Base-by-base conservation (phyloP, 176 grass and related monocot genomes). In the Paspalum vaginatum region DNA sequence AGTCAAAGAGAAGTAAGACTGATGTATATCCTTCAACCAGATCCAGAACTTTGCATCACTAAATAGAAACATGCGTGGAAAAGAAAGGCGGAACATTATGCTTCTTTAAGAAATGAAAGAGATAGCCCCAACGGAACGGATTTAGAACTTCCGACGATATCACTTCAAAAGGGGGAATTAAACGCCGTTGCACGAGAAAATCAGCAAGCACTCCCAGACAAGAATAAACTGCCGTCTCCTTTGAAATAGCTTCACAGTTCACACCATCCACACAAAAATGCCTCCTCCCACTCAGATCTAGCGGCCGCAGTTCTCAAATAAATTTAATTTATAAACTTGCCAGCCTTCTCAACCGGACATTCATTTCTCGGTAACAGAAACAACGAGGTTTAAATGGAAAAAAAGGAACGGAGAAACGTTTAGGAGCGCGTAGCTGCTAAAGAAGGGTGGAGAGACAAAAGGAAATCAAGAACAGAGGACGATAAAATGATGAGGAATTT, bases 251-350 rank as follows among this genome's bases (percentile, higher is more conserved):
- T 25, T 40, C 43, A 69, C 43, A 68, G 1, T 25, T 40, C 43
- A 69, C 43, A 68, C 42, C 38, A 16, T 4, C 16, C 38, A 37
- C 5, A 24, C 27, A 5, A 75, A 75, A 76, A 61, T 21, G 17
- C 44, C 21, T 44, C 27, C 57, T 18, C 43, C 26, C 15, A 27
- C 68, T 74, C 68, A 80, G 81, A 84, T 84, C 81, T 88, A 67
- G 52, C 53, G 13, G 9, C 4, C 18, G 60, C 50, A 0, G 18
- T 6, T 45, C 45, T 15, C 12, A 62, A 38, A 18, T n/a, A 67
- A 81, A 68, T 72, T 22, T 18, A 81, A 68, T 72, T 22, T 18
- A 64, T 47, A 25, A 17, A 55, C 13, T 24, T 32, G 11, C 24
- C 22, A 2, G 24, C 46, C 38, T 47, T 14, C 22, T 56, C 26